Percentiles rank a stretch among this genome's conserved stretches.
Evolutionary conservation across 2,329 filamentous ascomycete species (phyloP).

Genomic region (Fusarium sambucinum): DNA sequence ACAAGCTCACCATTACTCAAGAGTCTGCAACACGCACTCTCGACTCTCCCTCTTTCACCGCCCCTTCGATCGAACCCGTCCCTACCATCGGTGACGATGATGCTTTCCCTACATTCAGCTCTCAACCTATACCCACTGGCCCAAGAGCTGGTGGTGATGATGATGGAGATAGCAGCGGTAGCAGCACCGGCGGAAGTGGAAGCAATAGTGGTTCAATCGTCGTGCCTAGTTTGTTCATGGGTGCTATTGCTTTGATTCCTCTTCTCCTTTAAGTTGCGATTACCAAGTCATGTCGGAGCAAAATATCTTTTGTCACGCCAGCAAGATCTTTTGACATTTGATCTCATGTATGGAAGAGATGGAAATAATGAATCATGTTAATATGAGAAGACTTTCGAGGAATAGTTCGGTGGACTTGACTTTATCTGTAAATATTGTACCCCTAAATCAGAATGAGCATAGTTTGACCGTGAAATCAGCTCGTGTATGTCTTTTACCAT

Average conservation of each 20-base stretch:
- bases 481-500: background rate
- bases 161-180: constrained; percentile 16
- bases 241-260: constrained; percentile 44
- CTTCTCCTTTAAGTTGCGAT: constrained; percentile 42
- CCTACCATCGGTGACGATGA: constrained; percentile 24
- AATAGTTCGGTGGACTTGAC: background rate
- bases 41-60: constrained; percentile 30
- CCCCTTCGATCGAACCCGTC: constrained; percentile 30
- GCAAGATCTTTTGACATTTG: background rate
- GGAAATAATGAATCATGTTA: constrained; percentile 28
- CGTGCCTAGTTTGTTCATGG: constrained; percentile 41
- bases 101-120: constrained; percentile 14
- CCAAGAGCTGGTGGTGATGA: constrained; percentile 32
- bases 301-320: background rate
- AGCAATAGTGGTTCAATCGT: constrained; percentile 30
- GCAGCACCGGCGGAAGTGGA: background rate
- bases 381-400: background rate
- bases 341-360: background rate
- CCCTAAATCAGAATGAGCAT: constrained; percentile 13
- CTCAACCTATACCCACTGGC: constrained; percentile 24
- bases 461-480: background rate
- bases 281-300: background rate
- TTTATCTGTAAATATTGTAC: constrained; percentile 23
- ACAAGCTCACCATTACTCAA: constrained; percentile 15
- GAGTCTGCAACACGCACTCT: constrained; percentile 16